phyloP scores from a whole-genome alignment of 768 basidiomycete species.

The Amanita inopinata region DNA sequence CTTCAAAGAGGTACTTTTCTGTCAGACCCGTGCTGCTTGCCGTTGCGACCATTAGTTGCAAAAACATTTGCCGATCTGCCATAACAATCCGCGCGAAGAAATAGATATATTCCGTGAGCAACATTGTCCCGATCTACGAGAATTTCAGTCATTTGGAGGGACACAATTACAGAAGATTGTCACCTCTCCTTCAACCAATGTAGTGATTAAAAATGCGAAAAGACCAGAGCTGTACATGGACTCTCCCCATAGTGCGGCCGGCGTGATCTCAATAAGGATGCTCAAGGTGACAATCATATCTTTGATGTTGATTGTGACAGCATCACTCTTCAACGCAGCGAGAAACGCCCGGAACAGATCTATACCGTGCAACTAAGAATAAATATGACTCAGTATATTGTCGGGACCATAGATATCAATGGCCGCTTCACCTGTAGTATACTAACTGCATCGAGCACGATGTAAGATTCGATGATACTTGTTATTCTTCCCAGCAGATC shows the following conservation, averaged over 20 bases:
- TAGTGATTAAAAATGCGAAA: conserved; percentile 51
- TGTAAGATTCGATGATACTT: conserved; percentile 65
- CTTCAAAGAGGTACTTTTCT: conserved; percentile 52
- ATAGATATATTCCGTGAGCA: conserved; percentile 63
- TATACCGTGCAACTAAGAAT: conserved; percentile 37
- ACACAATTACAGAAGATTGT: conserved; percentile 4
- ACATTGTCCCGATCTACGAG: conserved; percentile 27
- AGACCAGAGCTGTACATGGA: conserved; percentile 66
- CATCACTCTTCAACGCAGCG: conserved; percentile 38
- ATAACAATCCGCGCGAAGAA: conserved; percentile 68
- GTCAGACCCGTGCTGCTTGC: conserved; percentile 35
- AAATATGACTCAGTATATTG: background rate
- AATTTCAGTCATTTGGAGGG: conserved; percentile 5
- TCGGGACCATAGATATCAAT: background rate
- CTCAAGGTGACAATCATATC: conserved; percentile 51
- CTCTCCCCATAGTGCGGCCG: conserved; percentile 60
- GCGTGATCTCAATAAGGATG: conserved; percentile 54
- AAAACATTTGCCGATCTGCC: conserved; percentile 55
- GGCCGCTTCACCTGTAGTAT: conserved; percentile 49
- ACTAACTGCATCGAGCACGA: conserved; percentile 54
- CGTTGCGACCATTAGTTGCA: conserved; percentile 58
- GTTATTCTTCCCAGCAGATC: conserved; percentile 66
- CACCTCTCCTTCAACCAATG: conserved; percentile 61
- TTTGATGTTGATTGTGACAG: conserved; percentile 45
- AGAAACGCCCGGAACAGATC: conserved; percentile 51